A percentile compares a stretch with the other conserved stretches of the same genome.
Conservation (phyloP, 148 eudicot species). For the Vaccinium corymbosum region DNA sequence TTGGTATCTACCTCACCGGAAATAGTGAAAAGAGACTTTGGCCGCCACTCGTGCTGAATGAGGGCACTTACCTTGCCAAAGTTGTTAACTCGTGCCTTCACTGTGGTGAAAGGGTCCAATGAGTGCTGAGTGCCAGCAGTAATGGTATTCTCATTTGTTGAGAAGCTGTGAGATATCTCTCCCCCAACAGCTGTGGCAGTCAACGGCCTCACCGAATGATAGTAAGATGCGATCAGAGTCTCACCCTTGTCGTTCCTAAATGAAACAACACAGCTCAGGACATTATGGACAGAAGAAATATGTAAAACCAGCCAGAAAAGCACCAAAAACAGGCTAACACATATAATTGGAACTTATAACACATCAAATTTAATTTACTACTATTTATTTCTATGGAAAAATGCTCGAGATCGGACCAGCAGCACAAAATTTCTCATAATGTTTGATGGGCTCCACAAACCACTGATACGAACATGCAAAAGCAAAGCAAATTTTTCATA, state of each 20-base stretch:
- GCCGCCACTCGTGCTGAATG: conserved; percentile 79
- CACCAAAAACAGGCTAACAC: background rate
- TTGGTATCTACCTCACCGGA: conserved; percentile 76
- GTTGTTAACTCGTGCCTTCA: conserved; percentile 73
- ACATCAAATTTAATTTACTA: background rate
- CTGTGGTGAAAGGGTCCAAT: conserved; percentile 60
- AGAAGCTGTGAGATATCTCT: conserved; percentile 69
- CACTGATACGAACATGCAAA: background rate
- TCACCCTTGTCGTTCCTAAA: conserved; percentile 85
- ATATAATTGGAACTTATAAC: too few species aligned
- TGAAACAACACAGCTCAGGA: background rate
- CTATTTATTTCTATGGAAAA: background rate
- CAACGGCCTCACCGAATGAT: conserved; percentile 50
- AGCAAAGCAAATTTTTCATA: background rate
- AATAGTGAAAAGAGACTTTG: conserved; percentile 66
- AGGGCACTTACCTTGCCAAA: conserved; percentile 68
- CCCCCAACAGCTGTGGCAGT: conserved; percentile 59
- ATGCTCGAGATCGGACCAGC: background rate
- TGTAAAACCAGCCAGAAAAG: background rate
- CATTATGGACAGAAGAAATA: background rate
- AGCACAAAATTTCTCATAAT: background rate
- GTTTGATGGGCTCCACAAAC: too few species aligned
- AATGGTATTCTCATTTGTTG: conserved; percentile 69
- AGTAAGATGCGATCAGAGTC: conserved; percentile 57
- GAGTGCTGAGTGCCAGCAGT: conserved; percentile 65